Conservation (phyloP, 371 early-diverging fungal species). For the Rhizomucor pusillus region DNA sequence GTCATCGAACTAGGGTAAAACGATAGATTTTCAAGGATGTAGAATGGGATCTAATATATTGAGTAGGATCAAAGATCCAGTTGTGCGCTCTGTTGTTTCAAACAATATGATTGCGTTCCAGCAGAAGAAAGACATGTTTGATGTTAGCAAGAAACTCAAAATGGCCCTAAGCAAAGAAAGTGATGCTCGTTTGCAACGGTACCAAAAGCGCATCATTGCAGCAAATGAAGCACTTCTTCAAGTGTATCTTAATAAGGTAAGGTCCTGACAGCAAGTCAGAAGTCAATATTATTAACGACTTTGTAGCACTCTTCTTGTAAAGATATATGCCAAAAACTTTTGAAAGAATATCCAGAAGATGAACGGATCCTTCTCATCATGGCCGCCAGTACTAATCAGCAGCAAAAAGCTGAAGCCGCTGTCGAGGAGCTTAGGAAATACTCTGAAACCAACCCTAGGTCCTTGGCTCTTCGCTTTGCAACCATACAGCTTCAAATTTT, state of each 20-base stretch:
- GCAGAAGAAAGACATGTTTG: conserved; percentile 55
- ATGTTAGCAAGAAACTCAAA: conserved; percentile 59
- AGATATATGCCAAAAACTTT: conserved; percentile 50
- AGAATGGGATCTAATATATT: conserved; percentile 5
- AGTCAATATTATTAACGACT: neutral
- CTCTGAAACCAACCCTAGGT: conserved; percentile 39
- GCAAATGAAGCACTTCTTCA: conserved; percentile 69
- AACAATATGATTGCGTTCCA: conserved; percentile 67
- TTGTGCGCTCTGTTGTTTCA: conserved; percentile 61
- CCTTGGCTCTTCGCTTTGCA: conserved; percentile 63
- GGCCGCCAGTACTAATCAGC: conserved; percentile 54
- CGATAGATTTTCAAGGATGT: conserved; percentile 1
- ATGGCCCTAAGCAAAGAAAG: conserved; percentile 53
- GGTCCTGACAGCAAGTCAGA: neutral
- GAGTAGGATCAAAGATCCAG: conserved; percentile 34
- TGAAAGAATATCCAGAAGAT: conserved; percentile 61
- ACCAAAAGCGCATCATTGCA: conserved; percentile 64
- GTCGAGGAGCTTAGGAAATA: conserved; percentile 58
- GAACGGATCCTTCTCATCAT: conserved; percentile 59
- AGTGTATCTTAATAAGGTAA: conserved; percentile 63
- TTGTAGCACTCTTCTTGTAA: conserved; percentile 51
- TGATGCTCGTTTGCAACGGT: conserved; percentile 57
- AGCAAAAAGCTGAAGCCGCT: conserved; percentile 56
- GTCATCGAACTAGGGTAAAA: conserved; percentile 61
- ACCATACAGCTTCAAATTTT: conserved; percentile 62